These are phyloP conservation scores for Mycena vitilis DNA, from an alignment of 768 basidiomycete species.

Conservation along the genomic window DNA sequence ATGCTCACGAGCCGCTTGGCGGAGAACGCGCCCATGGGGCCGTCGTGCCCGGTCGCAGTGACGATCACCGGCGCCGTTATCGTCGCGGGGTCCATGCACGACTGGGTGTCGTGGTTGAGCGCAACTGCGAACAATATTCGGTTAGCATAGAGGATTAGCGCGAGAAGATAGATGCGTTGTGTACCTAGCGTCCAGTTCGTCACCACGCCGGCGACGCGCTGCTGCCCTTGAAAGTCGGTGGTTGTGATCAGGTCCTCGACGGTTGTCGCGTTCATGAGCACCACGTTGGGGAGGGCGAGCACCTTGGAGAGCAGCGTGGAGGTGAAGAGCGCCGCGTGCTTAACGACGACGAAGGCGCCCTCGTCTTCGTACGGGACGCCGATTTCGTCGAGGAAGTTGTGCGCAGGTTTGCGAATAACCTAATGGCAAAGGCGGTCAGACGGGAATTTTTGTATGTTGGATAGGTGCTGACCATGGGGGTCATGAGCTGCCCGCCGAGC, in stretches of 20 bases:
- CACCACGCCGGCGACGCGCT: slow-evolving; percentile 63
- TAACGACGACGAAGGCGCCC: slow-evolving; percentile 81
- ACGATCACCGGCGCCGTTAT: slow-evolving; percentile 84
- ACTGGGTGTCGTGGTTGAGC: slow-evolving; percentile 79
- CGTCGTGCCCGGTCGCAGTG: slow-evolving; percentile 82
- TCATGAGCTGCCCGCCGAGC: slow-evolving; percentile 85
- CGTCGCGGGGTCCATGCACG: slow-evolving; percentile 83
- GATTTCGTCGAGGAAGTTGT: slow-evolving; percentile 75
- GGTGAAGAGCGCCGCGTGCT: slow-evolving; percentile 86
- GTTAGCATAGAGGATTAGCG: background rate
- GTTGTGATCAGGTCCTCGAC: slow-evolving; percentile 85
- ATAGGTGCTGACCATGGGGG: slow-evolving; percentile 67
- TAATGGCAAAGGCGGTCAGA: slow-evolving; percentile 38
- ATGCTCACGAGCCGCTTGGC: slow-evolving; percentile 83
- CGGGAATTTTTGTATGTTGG: background rate
- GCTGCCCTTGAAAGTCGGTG: slow-evolving; percentile 64
- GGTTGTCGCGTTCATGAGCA: slow-evolving; percentile 82
- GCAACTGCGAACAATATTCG: slow-evolving; percentile 45
- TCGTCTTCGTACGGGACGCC: slow-evolving; percentile 84
- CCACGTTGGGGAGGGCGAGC: slow-evolving; percentile 76
- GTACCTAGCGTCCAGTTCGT: slow-evolving; percentile 60
- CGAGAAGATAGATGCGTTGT: background rate
- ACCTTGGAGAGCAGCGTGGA: slow-evolving; percentile 79
- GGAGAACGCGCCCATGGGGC: slow-evolving; percentile 84
- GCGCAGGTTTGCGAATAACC: slow-evolving; percentile 84